Evolutionary conservation across 2,329 filamentous ascomycete species (phyloP), one percentile per base, ranked within the genome.

Genomic region (Alternaria novae-zelandiae): DNA sequence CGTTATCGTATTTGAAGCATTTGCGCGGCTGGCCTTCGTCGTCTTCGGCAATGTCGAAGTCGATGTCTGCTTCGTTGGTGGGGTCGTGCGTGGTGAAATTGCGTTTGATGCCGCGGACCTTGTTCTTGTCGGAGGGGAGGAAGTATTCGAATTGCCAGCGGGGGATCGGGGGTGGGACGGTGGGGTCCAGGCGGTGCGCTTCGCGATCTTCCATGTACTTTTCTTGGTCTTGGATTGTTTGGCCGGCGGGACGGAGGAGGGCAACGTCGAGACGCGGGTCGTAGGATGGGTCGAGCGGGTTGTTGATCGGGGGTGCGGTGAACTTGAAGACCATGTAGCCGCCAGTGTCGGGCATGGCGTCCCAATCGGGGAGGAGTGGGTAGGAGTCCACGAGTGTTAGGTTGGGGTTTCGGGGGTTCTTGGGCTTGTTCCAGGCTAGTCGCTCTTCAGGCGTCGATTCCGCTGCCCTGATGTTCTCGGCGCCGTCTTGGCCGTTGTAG

Each of bases 401-500:
- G 61, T 84, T 83, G 10, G 85, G 81, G 57, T 89, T 88, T 36
- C 83, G 82, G 8, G 88, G 88, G 73, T 90, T 86, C 63, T 85
- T 83, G 11, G 88, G 88, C 47, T 83, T 82, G 46, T 83, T 84
- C 88, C 88, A 90, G 3, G 87, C 87, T 60, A 86, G 83, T 17
- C 81, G 78, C 67, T 90, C 88, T 44, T 84, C 83, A 26, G 85
- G 82, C 2, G 84, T 84, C 21, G 84, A 78, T 21, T 84, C 81
- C 47, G 87, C 84, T 36, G 86, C 86, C 49, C 85, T 83, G 30
- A 89, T 80, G 21, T 82, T 84, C 41, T 82, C 83, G 3, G 80
- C 77, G 20, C 82, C 85, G 88, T 93, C 86, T 85, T 90, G 81
- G 81, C 88, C 84, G 84, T 88, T 84, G 90, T 92, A 83, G 81